Evolutionary conservation across 192 early-diverging fungal genomes (phyloP).

Genomic region (Chytriomyces confervae): DNA sequence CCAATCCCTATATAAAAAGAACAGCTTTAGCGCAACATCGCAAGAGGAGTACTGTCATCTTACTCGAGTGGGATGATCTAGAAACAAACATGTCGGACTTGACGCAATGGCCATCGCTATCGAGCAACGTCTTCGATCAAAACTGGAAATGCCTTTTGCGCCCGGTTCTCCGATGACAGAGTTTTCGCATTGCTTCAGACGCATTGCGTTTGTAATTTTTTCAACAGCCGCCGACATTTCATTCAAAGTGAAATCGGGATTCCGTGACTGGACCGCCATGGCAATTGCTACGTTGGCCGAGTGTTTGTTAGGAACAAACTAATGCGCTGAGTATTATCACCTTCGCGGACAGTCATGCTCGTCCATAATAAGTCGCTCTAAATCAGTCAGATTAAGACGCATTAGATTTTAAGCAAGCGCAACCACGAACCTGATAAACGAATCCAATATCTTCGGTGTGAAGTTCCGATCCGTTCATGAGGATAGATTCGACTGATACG

Average conservation of each 20-base stretch:
- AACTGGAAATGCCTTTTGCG: conserved; percentile 73
- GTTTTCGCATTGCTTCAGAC: conserved; percentile 66
- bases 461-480: too few relatives aligned
- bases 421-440: conserved; percentile 22
- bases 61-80: conserved; percentile 70
- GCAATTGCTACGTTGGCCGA: conserved; percentile 56
- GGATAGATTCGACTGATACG: too few relatives aligned
- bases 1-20: conserved; percentile 50
- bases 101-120: conserved; percentile 74
- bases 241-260: conserved; percentile 49
- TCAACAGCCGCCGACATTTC: conserved; percentile 36
- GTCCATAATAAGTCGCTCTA: conserved; percentile 67
- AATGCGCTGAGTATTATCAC: background rate
- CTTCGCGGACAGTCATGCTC: conserved; percentile 75
- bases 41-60: background rate
- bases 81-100: conserved; percentile 65
- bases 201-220: conserved; percentile 61
- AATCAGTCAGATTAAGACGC: conserved; percentile 3
- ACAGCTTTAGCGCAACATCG: background rate
- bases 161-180: conserved; percentile 68
- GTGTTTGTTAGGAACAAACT: background rate
- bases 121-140: conserved; percentile 73
- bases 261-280: conserved; percentile 63
- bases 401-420: background rate
- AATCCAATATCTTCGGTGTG: conserved; percentile 45